phyloP scores from a whole-genome alignment of 169 alveolate genomes.

The Cryptosporidium baileyi region DNA sequence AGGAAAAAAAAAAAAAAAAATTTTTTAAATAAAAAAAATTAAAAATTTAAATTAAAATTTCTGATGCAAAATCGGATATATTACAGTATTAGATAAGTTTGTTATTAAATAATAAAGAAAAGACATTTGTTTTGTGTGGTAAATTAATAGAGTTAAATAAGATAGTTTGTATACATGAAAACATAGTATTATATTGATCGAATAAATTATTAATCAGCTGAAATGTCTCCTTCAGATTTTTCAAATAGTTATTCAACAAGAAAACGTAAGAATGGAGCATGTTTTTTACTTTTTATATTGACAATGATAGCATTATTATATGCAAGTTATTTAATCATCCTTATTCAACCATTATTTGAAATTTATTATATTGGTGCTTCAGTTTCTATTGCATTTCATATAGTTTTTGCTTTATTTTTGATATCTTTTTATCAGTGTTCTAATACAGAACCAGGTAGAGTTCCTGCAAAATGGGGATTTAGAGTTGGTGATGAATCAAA shows the following conservation, averaged over 20 bases:
- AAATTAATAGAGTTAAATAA: neutral
- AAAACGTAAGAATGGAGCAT: conserved; percentile 48
- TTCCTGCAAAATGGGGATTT: conserved; percentile 95
- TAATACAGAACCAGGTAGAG: conserved; percentile 94
- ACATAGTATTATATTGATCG: too few relatives aligned
- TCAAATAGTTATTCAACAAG: conserved; percentile 41
- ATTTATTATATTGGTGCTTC: conserved; percentile 53
- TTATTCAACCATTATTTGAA: conserved; percentile 50
- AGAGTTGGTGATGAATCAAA: conserved; percentile 96
- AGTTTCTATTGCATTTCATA: conserved; percentile 43
- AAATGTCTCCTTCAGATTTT: conserved; percentile 32
- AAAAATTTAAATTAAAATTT: neutral
- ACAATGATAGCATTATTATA: conserved; percentile 34
- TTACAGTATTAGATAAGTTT: neutral
- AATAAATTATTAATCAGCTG: too few relatives aligned
- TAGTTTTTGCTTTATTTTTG: conserved; percentile 35
- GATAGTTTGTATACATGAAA: neutral
- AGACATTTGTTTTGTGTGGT: neutral
- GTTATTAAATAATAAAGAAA: neutral
- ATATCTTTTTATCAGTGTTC: conserved; percentile 77
- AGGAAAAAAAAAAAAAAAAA: conserved; percentile 22
- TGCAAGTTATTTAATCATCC: conserved; percentile 23
- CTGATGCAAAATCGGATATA: neutral
- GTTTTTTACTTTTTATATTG: conserved; percentile 45
- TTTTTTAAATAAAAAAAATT: neutral